Conservation (phyloP, 371 early-diverging fungal genomes). For the Mucor velutinosus region DNA sequence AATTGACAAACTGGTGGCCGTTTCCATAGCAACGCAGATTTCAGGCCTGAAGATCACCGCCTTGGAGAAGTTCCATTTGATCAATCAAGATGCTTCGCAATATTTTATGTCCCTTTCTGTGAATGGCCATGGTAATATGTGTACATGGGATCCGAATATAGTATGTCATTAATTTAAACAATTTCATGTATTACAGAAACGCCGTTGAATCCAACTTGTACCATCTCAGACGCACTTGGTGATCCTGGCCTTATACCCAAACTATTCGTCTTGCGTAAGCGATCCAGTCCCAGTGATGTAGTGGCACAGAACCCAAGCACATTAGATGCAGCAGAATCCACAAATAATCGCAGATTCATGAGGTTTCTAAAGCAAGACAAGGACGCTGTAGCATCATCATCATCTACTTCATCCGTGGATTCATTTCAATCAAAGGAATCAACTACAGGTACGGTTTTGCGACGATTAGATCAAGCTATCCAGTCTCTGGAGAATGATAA, state of each 20-base stretch:
- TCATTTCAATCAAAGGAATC: not conserved
- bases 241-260: conserved; percentile 25
- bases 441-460: conserved; percentile 27
- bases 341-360: conserved; percentile 10
- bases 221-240: conserved; percentile 18
- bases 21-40: conserved; percentile 30
- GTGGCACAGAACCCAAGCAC: not conserved
- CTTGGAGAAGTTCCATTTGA: conserved; percentile 52
- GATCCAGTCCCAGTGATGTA: not conserved
- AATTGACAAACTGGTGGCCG: conserved; percentile 50
- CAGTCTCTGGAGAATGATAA: conserved; percentile 29
- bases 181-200: conserved; percentile 16
- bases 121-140: conserved; percentile 11
- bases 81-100: conserved; percentile 7
- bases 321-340: not conserved
- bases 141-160: not conserved
- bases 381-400: too few relatives aligned
- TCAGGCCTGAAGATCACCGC: conserved; percentile 38
- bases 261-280: conserved; percentile 35
- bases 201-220: conserved; percentile 2
- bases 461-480: conserved; percentile 30
- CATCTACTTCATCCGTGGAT: not conserved
- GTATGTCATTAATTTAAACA: not conserved
- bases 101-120: conserved; percentile 23
- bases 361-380: conserved; percentile 12